Conservation (phyloP, 2,329 filamentous ascomycete species). For the Scopulariopsis brevicaulis region DNA sequence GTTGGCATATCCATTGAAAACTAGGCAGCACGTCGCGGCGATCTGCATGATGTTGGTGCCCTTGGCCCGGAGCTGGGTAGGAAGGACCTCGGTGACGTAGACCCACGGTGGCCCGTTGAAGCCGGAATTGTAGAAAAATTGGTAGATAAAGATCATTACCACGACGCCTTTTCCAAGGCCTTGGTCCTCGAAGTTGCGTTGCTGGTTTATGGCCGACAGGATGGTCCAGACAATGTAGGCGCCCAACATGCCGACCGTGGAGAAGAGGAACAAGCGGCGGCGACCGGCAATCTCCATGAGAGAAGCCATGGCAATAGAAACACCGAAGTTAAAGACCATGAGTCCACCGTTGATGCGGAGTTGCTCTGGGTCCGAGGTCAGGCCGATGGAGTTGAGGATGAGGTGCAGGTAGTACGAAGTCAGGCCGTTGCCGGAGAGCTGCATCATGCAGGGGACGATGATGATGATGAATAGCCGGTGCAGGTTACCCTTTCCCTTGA, state of each 20-base stretch:
- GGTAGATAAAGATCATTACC: slow-evolving; percentile 21
- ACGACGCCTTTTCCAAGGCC: slow-evolving; percentile 13
- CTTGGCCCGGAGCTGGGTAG: slow-evolving; percentile 31
- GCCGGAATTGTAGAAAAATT: slow-evolving; percentile 41
- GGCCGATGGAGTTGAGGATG: slow-evolving; percentile 22
- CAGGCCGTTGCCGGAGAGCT: slow-evolving; percentile 17
- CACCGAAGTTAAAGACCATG: slow-evolving; percentile 26
- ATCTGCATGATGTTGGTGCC: slow-evolving; percentile 17
- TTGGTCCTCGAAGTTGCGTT: background rate
- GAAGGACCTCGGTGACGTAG: slow-evolving; percentile 42
- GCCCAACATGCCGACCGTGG: slow-evolving; percentile 16
- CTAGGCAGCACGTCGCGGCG: slow-evolving; percentile 12
- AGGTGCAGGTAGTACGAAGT: slow-evolving; percentile 25
- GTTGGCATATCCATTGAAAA: slow-evolving; percentile 25
- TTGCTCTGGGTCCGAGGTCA: slow-evolving; percentile 21
- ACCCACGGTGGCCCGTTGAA: slow-evolving; percentile 30
- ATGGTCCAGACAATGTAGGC: slow-evolving; percentile 23
- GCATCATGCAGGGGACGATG: slow-evolving; percentile 13
- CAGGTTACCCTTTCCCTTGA: slow-evolving; percentile 14
- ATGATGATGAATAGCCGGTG: slow-evolving; percentile 14
- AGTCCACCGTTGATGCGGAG: slow-evolving; percentile 22
- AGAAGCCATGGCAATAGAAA: slow-evolving; percentile 26
- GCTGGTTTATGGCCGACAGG: slow-evolving; percentile 17
- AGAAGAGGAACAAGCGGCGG: slow-evolving; percentile 39
- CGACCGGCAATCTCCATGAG: slow-evolving; percentile 32